Evolutionary conservation across 129 eudicot genomes (phyloP).

Genomic region (Chrysanthemum makinoi): DNA sequence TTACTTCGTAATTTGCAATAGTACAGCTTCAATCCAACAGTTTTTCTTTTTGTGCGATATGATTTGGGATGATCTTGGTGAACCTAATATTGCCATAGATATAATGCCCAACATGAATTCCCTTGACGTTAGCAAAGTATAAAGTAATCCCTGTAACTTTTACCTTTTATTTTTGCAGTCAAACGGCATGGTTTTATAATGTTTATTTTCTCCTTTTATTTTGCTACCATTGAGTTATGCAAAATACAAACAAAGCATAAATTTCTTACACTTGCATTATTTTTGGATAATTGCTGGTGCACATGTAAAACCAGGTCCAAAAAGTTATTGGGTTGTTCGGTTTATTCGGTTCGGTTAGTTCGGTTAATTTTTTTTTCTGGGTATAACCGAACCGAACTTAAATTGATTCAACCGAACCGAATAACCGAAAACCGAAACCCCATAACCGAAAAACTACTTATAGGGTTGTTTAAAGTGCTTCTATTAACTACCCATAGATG

Average conservation of each 20-base stretch:
- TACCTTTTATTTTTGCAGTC: slow-evolving; percentile 11
- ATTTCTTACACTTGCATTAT: background rate
- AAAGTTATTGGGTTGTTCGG: no score
- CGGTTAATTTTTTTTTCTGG: no score
- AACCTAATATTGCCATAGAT: background rate
- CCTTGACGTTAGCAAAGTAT: slow-evolving; percentile 6
- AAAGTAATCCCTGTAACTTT: background rate
- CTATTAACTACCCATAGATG: no score
- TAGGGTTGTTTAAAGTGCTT: no score
- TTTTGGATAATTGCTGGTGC: no score
- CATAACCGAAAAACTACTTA: no score
- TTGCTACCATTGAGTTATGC: background rate
- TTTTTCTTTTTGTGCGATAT: slow-evolving; percentile 14
- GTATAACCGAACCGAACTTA: no score
- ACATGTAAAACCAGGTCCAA: background rate
- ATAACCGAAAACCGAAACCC: no score
- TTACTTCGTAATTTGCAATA: slow-evolving; percentile 23
- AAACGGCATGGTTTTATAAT: background rate
- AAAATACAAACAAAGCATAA: background rate
- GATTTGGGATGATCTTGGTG: slow-evolving; percentile 18
- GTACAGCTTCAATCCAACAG: slow-evolving; percentile 18
- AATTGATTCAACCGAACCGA: no score
- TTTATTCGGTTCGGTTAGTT: no score
- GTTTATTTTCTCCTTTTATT: background rate
- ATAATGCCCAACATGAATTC: slow-evolving; percentile 14